Base-by-base conservation (phyloP, 768 basidiomycete species). In the Amanita jacksonii region DNA sequence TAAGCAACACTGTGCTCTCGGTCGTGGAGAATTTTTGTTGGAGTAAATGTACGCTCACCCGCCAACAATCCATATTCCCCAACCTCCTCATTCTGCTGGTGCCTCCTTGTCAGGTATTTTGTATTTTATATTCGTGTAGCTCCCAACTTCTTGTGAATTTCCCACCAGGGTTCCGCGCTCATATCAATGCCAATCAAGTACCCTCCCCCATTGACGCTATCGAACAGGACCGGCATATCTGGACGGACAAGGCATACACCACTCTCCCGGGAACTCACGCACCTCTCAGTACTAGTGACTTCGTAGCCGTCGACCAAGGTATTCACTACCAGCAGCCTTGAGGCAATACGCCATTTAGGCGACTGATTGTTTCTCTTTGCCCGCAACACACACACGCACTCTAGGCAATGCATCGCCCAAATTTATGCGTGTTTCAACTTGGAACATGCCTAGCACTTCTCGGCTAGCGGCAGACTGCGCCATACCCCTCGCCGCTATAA, bases 241-340 rank as follows among this genome's bases (percentile, higher is more conserved):
- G 86, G 80, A 79, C 85, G 54, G 67, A 74, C 16, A 74, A 85
- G 52, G 66, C 74, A 30, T 89, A 79, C 52, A 69, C 75, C 66
- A 74, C 72, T 27, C 61, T 72, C 23, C 70, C 73, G 0, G 74
- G 74, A 16, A 61, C 62, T 18, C 82, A 79, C 52, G 79, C 79
- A 0, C 96, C 94, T 1, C 66, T 90, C 12, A 80, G 83, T n/a
- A 90, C 85, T 5, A 84, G 89, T 0, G 87, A 94, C 53, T 94
- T 77, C 53, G 66, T 81, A 45, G 80, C 87, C n/a, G 73, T 97
- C 46, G 94, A 99, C 65, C 91, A 98, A 73, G 94, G 74, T 47
- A 46, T 33, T 8, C 9, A 13, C 23, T 22, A 9, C 23, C n/a
- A 19, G 8, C 20, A 9, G 10, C 27, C 27, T 12, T 28, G n/a